Percentiles rank a stretch among this genome's conserved stretches.
phyloP scores from a whole-genome alignment of 1,284 basidiomycete genomes.

The Prillingera fragicola region DNA sequence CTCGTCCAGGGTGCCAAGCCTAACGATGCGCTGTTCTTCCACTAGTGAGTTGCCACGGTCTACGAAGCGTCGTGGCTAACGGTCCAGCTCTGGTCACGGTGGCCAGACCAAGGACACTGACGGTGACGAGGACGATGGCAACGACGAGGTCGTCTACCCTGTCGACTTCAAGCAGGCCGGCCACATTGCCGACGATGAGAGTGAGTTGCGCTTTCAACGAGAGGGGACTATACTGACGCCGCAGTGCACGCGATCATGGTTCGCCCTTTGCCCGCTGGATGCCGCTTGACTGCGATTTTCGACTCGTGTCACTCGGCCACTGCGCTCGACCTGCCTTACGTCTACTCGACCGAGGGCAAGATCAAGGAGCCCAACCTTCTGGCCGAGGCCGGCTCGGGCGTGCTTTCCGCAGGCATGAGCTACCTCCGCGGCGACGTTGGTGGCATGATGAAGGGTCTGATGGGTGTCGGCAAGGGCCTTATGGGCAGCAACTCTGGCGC shows the following conservation, averaged over 20 bases:
- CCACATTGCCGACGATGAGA: slow-evolving; percentile 77
- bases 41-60: slow-evolving; percentile 56
- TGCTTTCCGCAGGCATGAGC: slow-evolving; percentile 51
- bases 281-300: slow-evolving; percentile 80
- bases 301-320: slow-evolving; percentile 56
- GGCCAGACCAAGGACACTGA: slow-evolving; percentile 66
- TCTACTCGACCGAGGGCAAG: slow-evolving; percentile 85
- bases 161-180: slow-evolving; percentile 65
- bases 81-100: slow-evolving; percentile 62
- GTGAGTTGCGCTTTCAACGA: slow-evolving; percentile 42
- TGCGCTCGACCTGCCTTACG: slow-evolving; percentile 51
- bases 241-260: slow-evolving; percentile 53
- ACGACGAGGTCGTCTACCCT: slow-evolving; percentile 75
- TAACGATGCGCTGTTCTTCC: slow-evolving; percentile 87
- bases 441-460: slow-evolving; percentile 57
- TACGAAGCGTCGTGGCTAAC: not conserved
- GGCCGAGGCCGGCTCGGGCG: slow-evolving; percentile 67
- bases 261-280: slow-evolving; percentile 66
- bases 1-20: slow-evolving; percentile 70
- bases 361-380: slow-evolving; percentile 79
- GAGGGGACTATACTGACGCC: not conserved
- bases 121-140: slow-evolving; percentile 57
- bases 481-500: slow-evolving; percentile 15
- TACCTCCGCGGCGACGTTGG: slow-evolving; percentile 60
- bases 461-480: slow-evolving; percentile 23